Base-by-base conservation (phyloP, 2,329 filamentous ascomycete species). In the Hymenoscyphus scutula region DNA sequence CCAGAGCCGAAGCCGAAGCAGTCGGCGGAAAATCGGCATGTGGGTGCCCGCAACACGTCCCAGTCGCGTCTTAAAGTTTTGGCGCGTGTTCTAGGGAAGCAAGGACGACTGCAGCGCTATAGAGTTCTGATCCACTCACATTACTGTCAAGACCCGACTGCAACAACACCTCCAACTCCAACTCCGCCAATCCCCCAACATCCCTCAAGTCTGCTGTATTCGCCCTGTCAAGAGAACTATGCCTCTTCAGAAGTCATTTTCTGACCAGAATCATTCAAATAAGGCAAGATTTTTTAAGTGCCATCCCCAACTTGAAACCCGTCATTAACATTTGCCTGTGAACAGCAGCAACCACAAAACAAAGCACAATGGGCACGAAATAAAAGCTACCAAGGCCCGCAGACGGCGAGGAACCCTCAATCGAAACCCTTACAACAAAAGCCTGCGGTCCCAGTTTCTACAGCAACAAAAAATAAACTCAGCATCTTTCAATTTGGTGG, bases 381-480 rank as follows among this genome's bases (percentile, higher is more conserved):
- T 58, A 74, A 70, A 60, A 75, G 68, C 60, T 71, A 68, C 37
- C 67, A 67, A 56, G 70, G 67, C n/a, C 65, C 61, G 23, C 65
- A 65, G 45, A 38, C 38, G 10, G 38, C 64, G 27, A 69, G 63
- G 7, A 3, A 64, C 25, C 30, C 30, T 13, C 58, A 57, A n/a
- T 53, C 65, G 5, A 74, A 69, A 55, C 69, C 69, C 37, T 51
- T 71, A 15, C 68, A 69, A 56, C 69, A 71, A 27, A 71, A 71
- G 56, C 70, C 68, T 13, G 68, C 70, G 1, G 37, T 73, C 30
- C 69, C 70, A 38, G 63, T 76, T 32, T 88, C 86, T 45, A 79
- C 83, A 34, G 78, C 78, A 8, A 86, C 86, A 11, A 88, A 84
- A 71, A 83, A 77, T 65, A 89, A 88, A 69, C 78, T 89, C 34